phyloP scores from a whole-genome alignment of 768 basidiomycete genomes.

The Lactarius psammicola region DNA sequence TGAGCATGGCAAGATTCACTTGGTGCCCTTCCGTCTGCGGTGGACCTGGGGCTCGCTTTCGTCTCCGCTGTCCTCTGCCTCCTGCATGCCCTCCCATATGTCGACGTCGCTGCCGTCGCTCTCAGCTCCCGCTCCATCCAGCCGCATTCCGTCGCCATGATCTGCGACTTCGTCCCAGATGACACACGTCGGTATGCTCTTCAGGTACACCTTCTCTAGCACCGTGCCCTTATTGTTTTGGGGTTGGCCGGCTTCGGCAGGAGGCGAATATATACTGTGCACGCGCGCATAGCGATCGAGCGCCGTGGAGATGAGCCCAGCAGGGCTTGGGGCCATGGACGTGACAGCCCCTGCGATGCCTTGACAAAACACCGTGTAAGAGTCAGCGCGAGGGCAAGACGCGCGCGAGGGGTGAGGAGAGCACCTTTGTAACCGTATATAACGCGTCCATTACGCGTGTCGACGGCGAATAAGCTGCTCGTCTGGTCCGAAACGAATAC shows the following conservation, averaged over 20 bases:
- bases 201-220: slow-evolving; percentile 62
- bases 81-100: slow-evolving; percentile 67
- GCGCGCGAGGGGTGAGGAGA: background rate
- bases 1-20: background rate
- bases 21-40: slow-evolving; percentile 31
- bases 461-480: slow-evolving; percentile 61
- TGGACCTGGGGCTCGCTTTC: slow-evolving; percentile 31
- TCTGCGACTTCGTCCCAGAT: slow-evolving; percentile 53
- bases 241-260: slow-evolving; percentile 45
- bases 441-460: slow-evolving; percentile 64
- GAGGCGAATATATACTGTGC: slow-evolving; percentile 59
- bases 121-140: slow-evolving; percentile 41
- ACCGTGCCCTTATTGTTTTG: slow-evolving; percentile 59
- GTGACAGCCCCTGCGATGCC: slow-evolving; percentile 71
- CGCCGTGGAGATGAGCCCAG: slow-evolving; percentile 57
- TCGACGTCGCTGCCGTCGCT: slow-evolving; percentile 38
- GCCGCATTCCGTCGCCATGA: slow-evolving; percentile 18
- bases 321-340: slow-evolving; percentile 57
- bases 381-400: too few species aligned
- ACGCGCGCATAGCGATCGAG: slow-evolving; percentile 70
- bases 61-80: slow-evolving; percentile 42
- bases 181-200: slow-evolving; percentile 58
- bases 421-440: slow-evolving; percentile 68
- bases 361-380: slow-evolving; percentile 31
- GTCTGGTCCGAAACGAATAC: slow-evolving; percentile 67